Conservation (phyloP, 2,329 filamentous ascomycete genomes). For the Aureobasidium sp. region DNA sequence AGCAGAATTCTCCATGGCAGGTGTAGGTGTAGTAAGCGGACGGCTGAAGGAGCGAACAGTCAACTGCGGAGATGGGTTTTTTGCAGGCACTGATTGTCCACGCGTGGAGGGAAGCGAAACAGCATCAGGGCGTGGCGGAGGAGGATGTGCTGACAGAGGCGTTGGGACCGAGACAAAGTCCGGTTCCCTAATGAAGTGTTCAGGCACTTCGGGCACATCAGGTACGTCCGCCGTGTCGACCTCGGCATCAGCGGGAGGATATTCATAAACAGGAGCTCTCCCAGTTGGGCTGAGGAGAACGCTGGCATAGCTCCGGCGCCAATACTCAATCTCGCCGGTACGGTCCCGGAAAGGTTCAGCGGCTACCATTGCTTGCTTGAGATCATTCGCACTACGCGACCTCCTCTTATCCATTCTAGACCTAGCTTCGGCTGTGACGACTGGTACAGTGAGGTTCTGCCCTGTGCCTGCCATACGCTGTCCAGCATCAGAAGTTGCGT, state of each 20-base stretch:
- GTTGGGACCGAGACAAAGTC: not conserved
- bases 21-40: constrained; percentile 10
- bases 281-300: constrained; percentile 23
- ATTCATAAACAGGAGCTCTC: not conserved
- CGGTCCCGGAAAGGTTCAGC: constrained; percentile 21
- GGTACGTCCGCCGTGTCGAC: not conserved
- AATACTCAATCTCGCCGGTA: constrained; percentile 27
- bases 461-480: constrained; percentile 3
- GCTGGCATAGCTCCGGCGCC: constrained; percentile 25
- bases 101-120: not conserved
- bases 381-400: constrained; percentile 27
- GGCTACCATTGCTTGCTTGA: constrained; percentile 16
- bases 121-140: not conserved
- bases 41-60: not conserved
- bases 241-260: not conserved
- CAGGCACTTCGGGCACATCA: not conserved
- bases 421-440: constrained; percentile 5
- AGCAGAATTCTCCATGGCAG: constrained; percentile 14
- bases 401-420: constrained; percentile 20
- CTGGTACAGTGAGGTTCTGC: constrained; percentile 9
- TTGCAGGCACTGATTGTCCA: not conserved
- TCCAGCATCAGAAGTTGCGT: not conserved
- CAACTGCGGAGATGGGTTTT: not conserved
- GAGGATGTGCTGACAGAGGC: not conserved
- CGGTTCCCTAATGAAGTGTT: not conserved